Percentiles rank a stretch among this genome's conserved stretches.
phyloP scores from a whole-genome alignment of 164 flowering plant genomes.

The Macadamia tetraphylla region DNA sequence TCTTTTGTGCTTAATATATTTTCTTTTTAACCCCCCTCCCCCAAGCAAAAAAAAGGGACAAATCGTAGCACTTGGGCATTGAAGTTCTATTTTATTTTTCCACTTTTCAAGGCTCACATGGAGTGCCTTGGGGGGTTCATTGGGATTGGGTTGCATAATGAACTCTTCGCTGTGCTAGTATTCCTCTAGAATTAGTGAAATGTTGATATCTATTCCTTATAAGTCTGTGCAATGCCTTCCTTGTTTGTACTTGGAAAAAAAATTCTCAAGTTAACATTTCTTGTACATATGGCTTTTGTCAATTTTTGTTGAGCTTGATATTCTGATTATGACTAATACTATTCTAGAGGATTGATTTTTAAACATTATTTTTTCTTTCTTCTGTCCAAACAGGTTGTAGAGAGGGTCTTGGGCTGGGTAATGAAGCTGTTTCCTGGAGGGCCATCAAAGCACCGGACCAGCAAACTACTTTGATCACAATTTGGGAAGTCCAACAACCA shows the following conservation, averaged over 20 bases:
- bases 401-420: slow-evolving; percentile 95
- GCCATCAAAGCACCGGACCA: slow-evolving; percentile 68
- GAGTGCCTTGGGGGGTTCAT: not conserved
- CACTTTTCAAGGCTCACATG: not conserved
- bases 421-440: slow-evolving; percentile 99
- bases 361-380: not conserved
- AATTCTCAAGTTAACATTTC: not conserved
- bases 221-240: no score
- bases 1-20: not conserved
- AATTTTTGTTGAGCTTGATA: not conserved
- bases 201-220: no score
- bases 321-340: not conserved
- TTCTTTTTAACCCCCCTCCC: not conserved
- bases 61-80: no score
- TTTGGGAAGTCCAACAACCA: not conserved
- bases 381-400: slow-evolving; percentile 62
- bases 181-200: no score
- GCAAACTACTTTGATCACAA: slow-evolving; percentile 59
- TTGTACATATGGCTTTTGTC: not conserved
- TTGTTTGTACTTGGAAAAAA: no score
- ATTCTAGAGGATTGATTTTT: not conserved
- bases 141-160: no score
- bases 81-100: no score
- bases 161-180: no score
- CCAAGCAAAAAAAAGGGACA: no score